Base-by-base conservation (phyloP, 2,329 filamentous ascomycete species). In the Neofusicoccum ribis region DNA sequence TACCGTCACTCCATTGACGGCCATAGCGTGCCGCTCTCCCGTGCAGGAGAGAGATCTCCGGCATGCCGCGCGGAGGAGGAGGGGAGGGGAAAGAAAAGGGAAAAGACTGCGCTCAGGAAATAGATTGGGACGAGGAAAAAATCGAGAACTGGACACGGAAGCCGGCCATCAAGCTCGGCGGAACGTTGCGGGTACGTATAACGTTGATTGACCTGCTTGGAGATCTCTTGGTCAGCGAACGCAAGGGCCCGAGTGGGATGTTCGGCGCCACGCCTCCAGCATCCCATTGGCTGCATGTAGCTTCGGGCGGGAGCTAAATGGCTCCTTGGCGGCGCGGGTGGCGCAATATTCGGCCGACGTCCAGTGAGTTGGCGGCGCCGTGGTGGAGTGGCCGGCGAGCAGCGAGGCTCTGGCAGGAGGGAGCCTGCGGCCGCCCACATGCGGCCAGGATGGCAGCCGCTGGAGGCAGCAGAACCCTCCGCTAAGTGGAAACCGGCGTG, bases 131-230 rank as follows among this genome's bases (percentile, higher is more conserved):
- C 8, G 34, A n/a, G 14, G 27, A 20, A 52, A 27, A 49, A n/a
- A 11, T 11, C 17, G 20, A 27, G 47, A 51, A 31, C 5, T 51
- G 47, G 27, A 34, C 47, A 36, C 47, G 47, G 47, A 51, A 34
- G 12, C 47, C 20, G 47, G 8, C 37, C 15, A 37, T 15, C 31
- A 37, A 52, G 34, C 31, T 52, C 50, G 34, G n/a, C 31, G 31
- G 50, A 52, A 52, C 31, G 50, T 39, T 52, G 50, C 50, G 50
- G 50, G 34, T 52, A 39, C 31, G 50, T 52, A 39, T 52, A 52
- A 23, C 50, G 50, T 52, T 37, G 50, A 37, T 52, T n/a, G 34
- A 34, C 50, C 34, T 11, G 50, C 11, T 34, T 34, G 31, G 50
- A 52, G 50, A 37, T 37, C 50, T 37, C 31, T 52, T 52, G 31